Base-by-base conservation (phyloP, 768 basidiomycete species). In the Xanthoconium stramineum region DNA sequence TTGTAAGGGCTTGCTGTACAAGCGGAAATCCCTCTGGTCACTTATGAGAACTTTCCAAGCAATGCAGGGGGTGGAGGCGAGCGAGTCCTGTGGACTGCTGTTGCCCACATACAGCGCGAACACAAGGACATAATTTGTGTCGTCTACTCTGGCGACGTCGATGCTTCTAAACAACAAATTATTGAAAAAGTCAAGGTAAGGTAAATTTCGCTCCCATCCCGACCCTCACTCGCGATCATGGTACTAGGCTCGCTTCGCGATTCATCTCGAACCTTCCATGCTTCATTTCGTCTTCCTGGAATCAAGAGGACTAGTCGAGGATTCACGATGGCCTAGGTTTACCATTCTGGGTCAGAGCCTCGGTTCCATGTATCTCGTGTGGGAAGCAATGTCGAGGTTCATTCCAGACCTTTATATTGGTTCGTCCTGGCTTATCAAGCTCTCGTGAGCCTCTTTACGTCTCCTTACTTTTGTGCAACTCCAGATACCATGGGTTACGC, bases 1-100 rank as follows among this genome's bases (percentile, higher is more conserved):
- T 40, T 37, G 37, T 56, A 10, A 3, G 20, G 33, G 19, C 42
- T 55, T 35, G 19, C 24, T 30, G 35, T 37, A 47, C 13, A 32
- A 35, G 28, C 19, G 47, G 20, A 28, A 29, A 40, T 32, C 29
- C 12, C 20, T 17, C 44, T 30, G 55, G 50, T 39, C 8, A 61
- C 71, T 78, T 68, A 76, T 74, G 72, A 65, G 68, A 71, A 69
- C 60, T 48, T 50, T 47, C 38, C 45, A 69, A 88, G 96, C 67
- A 97, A 98, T 78, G 94, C 95, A 37, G 95, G 96, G 0, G 96
- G 96, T 12, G 97, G 96, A 29, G 96, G 97, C 1, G 96, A 98
- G 72, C 84, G 94, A 1, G 97, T 99, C 2, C 74, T 99, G 0
- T 98, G 95, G 94, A 87, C 90, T 0, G 95, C 94, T 1, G 80